Percentiles rank a stretch among this genome's conserved stretches.
Conservation (phyloP, 2,329 filamentous ascomycete genomes). For the Aspergillus ruber region DNA sequence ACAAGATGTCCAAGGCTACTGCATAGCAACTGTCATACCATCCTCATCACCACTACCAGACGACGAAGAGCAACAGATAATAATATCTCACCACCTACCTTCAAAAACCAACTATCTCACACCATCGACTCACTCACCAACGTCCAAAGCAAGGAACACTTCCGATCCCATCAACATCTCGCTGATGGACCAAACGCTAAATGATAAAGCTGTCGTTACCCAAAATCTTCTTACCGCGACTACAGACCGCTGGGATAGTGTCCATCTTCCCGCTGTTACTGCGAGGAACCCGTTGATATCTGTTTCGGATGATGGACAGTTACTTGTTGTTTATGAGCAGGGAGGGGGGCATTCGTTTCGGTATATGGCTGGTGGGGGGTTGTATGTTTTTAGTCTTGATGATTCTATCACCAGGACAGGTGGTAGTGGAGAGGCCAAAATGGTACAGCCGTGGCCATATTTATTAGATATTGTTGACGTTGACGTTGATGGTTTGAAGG, state of each 20-base stretch:
- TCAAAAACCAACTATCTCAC: neutral
- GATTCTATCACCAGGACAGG: neutral
- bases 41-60: neutral
- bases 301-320: constrained; percentile 9
- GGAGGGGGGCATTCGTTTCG: constrained; percentile 9
- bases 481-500: constrained; percentile 8
- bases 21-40: constrained; percentile 9
- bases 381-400: constrained; percentile 12
- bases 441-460: constrained; percentile 12
- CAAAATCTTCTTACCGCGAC: constrained; percentile 4
- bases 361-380: constrained; percentile 10
- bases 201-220: neutral
- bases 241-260: constrained; percentile 6
- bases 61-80: neutral
- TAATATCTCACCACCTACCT: neutral
- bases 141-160: neutral
- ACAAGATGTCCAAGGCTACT: constrained; percentile 8
- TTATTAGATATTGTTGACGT: constrained; percentile 11
- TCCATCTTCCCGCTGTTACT: constrained; percentile 14
- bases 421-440: neutral
- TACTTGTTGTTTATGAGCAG: constrained; percentile 14
- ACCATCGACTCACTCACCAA: neutral
- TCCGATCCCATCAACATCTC: neutral
- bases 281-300: constrained; percentile 6
- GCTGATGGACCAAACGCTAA: neutral